A percentile compares a stretch with the other conserved stretches of the same genome.
Evolutionary conservation across 257 asterid species (phyloP).

Genomic region (Pogostemon cablin): DNA sequence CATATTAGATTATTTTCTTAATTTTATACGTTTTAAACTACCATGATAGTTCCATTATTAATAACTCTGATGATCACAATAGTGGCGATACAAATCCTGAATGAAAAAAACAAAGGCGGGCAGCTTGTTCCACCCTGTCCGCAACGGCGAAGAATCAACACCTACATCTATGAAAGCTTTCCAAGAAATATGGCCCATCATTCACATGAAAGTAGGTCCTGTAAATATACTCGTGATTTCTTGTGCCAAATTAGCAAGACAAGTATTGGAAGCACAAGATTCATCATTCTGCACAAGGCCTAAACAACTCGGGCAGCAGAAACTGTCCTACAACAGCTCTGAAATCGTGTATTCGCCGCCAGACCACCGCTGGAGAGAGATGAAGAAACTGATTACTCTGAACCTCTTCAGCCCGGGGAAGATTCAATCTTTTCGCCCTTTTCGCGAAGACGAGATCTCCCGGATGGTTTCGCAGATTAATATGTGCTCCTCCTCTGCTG

Average conservation of each 20-base stretch:
- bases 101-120: no score
- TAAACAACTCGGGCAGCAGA: not conserved
- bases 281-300: not conserved
- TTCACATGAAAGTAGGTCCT: not conserved
- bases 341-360: not conserved
- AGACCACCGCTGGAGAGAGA: not conserved
- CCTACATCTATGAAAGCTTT: not conserved
- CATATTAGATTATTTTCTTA: no score
- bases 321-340: not conserved
- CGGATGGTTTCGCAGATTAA: not conserved
- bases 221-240: not conserved
- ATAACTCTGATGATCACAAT: no score
- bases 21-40: no score
- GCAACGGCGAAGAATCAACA: no score
- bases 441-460: not conserved
- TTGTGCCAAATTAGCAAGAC: not conserved
- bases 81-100: no score
- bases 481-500: not conserved
- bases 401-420: not conserved
- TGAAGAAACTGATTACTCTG: not conserved
- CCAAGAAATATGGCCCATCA: conserved; percentile 1
- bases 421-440: conserved; percentile 1
- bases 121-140: no score
- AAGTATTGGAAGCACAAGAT: not conserved
- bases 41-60: no score